Base-by-base conservation (phyloP, 2,329 filamentous ascomycete species). In the Phialophora chinensis region DNA sequence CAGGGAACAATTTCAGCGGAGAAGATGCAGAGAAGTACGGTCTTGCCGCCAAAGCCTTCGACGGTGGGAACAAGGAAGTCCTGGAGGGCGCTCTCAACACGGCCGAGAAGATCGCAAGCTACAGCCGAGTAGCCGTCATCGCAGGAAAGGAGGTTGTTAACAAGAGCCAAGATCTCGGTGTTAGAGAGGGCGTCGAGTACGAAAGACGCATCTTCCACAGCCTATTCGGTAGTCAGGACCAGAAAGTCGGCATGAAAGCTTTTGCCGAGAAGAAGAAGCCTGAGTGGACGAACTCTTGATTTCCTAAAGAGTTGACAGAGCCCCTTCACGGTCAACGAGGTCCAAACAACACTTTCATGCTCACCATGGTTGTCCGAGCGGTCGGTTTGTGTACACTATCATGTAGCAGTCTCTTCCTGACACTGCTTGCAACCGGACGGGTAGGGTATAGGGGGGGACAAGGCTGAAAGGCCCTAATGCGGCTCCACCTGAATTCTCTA, bases 61-160 rank as follows among this genome's bases (percentile, higher is more conserved):
- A 89, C 1, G 80, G 80, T 12, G 90, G 85, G 5, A 88, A 94
- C 71, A 91, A 96, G 72, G 90, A 90, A 76, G 84, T 97, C 75
- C 88, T 98, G 76, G 88, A 92, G 74, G 91, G 88, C 63, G 89
- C 93, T 2, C 78, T 97, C 67, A 87, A 89, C 76, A 94, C 92
- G 20, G 95, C 95, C 2, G 92, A 91, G 83, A 93, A 88, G 60
- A 97, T 99, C 81, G 93, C 95, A 0, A 82, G 90, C 0, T 92
- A 95, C 79, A 93, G 91, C 60, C 88, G 86, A 76, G 90, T 99
- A n/a, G 91, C 94, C 1, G 88, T 96, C 66, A 88, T 92, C 81
- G 95, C 91, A 11, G 90, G 87, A 65, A 99, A 99, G 85, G 95
- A 99, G 84, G 94, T 95, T n/a, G 94, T 99, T 63, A 97, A 98